Conservation (phyloP, 306 rosid species). For the Dalbergia cochinchinensis region DNA sequence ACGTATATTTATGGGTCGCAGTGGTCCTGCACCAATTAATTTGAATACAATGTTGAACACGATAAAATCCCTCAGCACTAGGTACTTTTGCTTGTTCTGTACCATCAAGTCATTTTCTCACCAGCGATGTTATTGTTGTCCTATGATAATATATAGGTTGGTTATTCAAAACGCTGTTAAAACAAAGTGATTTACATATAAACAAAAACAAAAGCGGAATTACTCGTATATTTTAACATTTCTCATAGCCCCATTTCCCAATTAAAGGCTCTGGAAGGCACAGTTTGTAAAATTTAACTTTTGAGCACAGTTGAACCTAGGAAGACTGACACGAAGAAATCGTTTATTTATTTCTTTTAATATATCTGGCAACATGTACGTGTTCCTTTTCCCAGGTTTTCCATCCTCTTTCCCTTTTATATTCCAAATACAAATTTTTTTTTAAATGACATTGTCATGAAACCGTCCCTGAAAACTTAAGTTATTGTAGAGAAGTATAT, state of each 20-base stretch:
- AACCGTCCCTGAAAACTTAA: too few species aligned
- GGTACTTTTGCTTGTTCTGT: constrained; percentile 36
- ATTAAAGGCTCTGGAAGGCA: not conserved
- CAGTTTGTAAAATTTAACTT: not conserved
- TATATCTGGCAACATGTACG: not conserved
- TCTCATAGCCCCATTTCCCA: not conserved
- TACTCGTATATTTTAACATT: not conserved
- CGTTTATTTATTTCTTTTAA: not conserved
- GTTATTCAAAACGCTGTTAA: not conserved
- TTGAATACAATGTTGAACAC: constrained; percentile 34
- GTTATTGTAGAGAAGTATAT: too few species aligned
- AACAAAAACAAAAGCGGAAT: too few species aligned
- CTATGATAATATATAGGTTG: not conserved
- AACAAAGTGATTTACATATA: not conserved
- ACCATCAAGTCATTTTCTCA: constrained; percentile 45
- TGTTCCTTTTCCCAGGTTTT: not conserved
- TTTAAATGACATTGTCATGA: not conserved
- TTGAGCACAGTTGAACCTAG: not conserved
- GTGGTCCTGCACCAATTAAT: constrained; percentile 48
- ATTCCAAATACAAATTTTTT: not conserved
- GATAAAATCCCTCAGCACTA: constrained; percentile 32
- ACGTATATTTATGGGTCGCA: constrained; percentile 8
- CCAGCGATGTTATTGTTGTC: constrained; percentile 29
- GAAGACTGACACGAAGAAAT: constrained; percentile 17
- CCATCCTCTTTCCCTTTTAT: not conserved